Evolutionary conservation across 2,329 filamentous ascomycete genomes (phyloP).

Genomic region (Raffaelea deltoideospora): DNA sequence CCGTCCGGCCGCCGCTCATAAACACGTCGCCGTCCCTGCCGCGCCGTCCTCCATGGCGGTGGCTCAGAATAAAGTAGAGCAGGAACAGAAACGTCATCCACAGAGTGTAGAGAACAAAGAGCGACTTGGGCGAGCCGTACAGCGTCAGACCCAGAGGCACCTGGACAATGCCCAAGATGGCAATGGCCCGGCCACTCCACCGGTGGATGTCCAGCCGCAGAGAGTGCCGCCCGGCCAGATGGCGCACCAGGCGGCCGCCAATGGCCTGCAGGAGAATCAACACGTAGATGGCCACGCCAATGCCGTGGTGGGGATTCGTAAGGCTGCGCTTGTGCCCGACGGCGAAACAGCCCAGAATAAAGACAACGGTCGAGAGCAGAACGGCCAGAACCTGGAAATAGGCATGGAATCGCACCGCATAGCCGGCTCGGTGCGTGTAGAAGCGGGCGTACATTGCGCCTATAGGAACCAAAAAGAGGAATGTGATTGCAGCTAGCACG

Average conservation of each 20-base stretch:
- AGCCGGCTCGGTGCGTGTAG: conserved; percentile 44
- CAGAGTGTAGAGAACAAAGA: conserved; percentile 76
- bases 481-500: conserved; percentile 55
- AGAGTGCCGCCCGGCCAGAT: conserved; percentile 32
- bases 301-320: conserved; percentile 74
- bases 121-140: conserved; percentile 73
- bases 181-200: conserved; percentile 68
- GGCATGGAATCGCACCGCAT: conserved; percentile 54
- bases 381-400: conserved; percentile 59
- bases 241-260: conserved; percentile 48
- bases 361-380: conserved; percentile 52
- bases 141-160: conserved; percentile 79
- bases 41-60: conserved; percentile 40
- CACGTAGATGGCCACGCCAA: conserved; percentile 65
- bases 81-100: conserved; percentile 61
- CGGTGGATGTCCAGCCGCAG: conserved; percentile 58
- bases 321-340: conserved; percentile 58
- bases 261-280: conserved; percentile 57
- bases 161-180: conserved; percentile 71
- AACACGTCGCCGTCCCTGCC: conserved; percentile 28
- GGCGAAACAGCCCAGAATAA: conserved; percentile 63
- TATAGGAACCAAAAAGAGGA: conserved; percentile 56
- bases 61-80: conserved; percentile 67
- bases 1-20: conserved; percentile 42
- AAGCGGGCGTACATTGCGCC: conserved; percentile 65